Base-by-base conservation (phyloP, 306 rosid genomes). In the Abrus pulchellus region DNA sequence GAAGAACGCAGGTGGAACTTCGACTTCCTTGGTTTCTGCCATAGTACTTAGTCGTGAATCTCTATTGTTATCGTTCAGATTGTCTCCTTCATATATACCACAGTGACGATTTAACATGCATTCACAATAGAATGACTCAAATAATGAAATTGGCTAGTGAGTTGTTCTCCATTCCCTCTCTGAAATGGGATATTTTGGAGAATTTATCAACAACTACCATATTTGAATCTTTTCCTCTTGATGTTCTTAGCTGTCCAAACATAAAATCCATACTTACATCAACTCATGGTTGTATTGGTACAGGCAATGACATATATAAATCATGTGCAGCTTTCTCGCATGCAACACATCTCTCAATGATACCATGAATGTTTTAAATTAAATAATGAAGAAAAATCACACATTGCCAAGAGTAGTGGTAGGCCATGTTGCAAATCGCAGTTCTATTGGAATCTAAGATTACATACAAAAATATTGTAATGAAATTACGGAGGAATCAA, bases 231-330 rank as follows among this genome's bases (percentile, higher is more conserved):
- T 64, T 14, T 40, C 70, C 40, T 64, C 50, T 64, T 40, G 50
- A 64, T 64, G 70, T 40, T 64, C n/a, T 38, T 64, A 11, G 32
- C 20, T 1, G 70, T 64, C 70, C 70, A 64, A 64, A 40, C 70
- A 64, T 10, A 64, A 64, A 64, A 64, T 38, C 3, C 20, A 3
- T 40, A 47, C n/a, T 64, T 47, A 14, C 7, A 64, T 64, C 33
- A 64, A 38, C 33, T 40, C 33, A 14, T n/a, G 70, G 33, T 40
- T 64, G 70, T 32, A 13, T 8, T 38, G 41, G 50, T 64, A 38
- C 49, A 62, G 68, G 47, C 68, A 63, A 3, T 63, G 70, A 14
- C 32, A 60, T 32, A 4, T 4, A 64, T 64, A 64, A 64, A 66
- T 8, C 53, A 66, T 66, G 49, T 43, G 72, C 34, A 66, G 8